Base-by-base conservation (phyloP, 306 rosid genomes). In the Prunus armeniaca region DNA sequence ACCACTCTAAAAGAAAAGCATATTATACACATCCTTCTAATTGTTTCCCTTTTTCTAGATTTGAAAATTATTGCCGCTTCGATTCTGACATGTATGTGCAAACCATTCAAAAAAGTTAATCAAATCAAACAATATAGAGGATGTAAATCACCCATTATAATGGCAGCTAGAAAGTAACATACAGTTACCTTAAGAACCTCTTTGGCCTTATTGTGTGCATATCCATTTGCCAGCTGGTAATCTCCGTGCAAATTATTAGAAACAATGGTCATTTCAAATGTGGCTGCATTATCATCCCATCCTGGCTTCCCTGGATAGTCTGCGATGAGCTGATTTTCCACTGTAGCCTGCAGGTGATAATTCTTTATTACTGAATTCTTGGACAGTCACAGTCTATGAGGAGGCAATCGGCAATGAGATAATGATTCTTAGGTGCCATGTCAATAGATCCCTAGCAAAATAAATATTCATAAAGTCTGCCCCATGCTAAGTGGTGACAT, bases 151-250 rank as follows among this genome's bases (percentile, higher is more conserved):
- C 24, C 61, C 15, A 18, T 34, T 57, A 41, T 19, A 56, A 19
- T 12, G 62, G 52, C 24, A 24, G 27, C 18, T 25, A 17, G 20
- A 71, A 67, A 47, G 27, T 27, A 66, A 30, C 52, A 17, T 5
- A 60, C 30, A 68, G 69, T 86, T 90, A 94, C 98, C 93, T 82
- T 76, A 71, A 89, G 90, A 86, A 92, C 85, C 10, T 80, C 84
- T 69, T 79, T 81, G 32, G 96, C 98, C 63, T 52, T 83, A 19
- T 80, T 74, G 68, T 79, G 89, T 69, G 93, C 92, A 76, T 92
- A 85, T 73, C 96, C 98, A 72, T 92, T 95, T 47, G 96, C 90
- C 78, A 95, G 92, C 85, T 95, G 98, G 86, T 85, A 95, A 87
- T 92, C 98, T 85, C 98, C 96, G 69, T 83, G 97, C 76, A 95